Base-by-base conservation (phyloP, 1,284 basidiomycete species). In the Melampsora americana region DNA sequence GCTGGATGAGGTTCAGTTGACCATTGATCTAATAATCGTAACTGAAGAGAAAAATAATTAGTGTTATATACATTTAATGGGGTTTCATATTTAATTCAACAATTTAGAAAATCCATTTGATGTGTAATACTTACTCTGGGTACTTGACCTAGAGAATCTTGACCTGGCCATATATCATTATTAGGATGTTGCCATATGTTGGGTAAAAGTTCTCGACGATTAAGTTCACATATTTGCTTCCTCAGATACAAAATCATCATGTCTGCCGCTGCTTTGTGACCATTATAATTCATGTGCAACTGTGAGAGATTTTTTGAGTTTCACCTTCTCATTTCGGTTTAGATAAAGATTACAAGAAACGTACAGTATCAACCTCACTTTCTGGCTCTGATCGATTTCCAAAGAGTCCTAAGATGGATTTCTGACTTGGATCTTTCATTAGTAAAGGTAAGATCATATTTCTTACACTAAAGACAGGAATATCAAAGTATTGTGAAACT, bases 21-120 rank as follows among this genome's bases (percentile, higher is more conserved):
- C 53, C 53, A 56, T 56, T 56, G 53, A 56, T 56, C 53, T 56
- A 56, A 56, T 23, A 56, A 28, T 9, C 53, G 53, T 56, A 56
- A 56, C 53, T 56, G 26, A 20, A 23, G 20, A 56, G 7, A 56
- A 28, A 56, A 6, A 23, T n/a, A n/a, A 6, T 28, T 12, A n/a
- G 53, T n/a, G 26, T 5, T 5, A 56, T 7, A 1, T 56, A 20
- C 20, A 11, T 48, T 48, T 48, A 11, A 48, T 11, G 11, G 46
- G 20, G 46, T 48, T 48, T 48, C 11, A 11, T 48, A 48, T 20
- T 20, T 48, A n/a, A n/a, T n/a, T n/a, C n/a, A n/a, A n/a, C n/a
- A n/a, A n/a, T 35, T 35, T 9, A 35, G 35, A 35, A 35, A 35
- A 35, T 35, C 53, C 11, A 16, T 7, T 56, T 56, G 6, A 1